These are phyloP conservation scores for Serendipita sp. DNA, from an alignment of 768 basidiomycete genomes.

Conservation along the genomic window DNA sequence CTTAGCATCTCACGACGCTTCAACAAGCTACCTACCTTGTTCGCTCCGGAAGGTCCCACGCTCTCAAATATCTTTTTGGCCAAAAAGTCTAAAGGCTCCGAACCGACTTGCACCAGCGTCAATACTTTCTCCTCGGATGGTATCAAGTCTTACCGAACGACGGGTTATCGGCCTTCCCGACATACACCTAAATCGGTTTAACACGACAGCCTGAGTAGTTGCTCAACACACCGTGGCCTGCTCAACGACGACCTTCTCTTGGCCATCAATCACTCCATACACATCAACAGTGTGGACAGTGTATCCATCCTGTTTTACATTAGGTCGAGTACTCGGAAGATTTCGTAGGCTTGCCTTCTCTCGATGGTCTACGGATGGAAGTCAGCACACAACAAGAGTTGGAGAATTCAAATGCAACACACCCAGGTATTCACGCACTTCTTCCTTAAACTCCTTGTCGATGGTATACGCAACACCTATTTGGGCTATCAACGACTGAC, in stretches of 20 bases:
- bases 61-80: conserved; percentile 56
- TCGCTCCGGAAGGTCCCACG: conserved; percentile 74
- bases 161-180: conserved; percentile 73
- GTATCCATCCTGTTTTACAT: conserved; percentile 62
- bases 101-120: conserved; percentile 41
- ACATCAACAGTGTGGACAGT: conserved; percentile 66
- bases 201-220: background rate
- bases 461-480: conserved; percentile 77
- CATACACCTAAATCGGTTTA: conserved; percentile 47
- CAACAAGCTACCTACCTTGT: conserved; percentile 46
- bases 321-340: background rate
- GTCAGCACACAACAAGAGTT: background rate
- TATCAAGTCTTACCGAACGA: conserved; percentile 50
- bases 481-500: background rate
- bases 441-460: conserved; percentile 52
- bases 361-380: conserved; percentile 45
- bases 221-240: conserved; percentile 22
- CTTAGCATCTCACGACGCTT: background rate
- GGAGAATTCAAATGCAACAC: conserved; percentile 10
- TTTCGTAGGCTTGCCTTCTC: conserved; percentile 44
- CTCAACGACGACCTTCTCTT: conserved; percentile 36
- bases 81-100: conserved; percentile 56
- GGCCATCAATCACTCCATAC: conserved; percentile 38
- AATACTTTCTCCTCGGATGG: background rate
- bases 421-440: conserved; percentile 80